phyloP scores from a whole-genome alignment of 345 rosid species.

The Brassica rapa region DNA sequence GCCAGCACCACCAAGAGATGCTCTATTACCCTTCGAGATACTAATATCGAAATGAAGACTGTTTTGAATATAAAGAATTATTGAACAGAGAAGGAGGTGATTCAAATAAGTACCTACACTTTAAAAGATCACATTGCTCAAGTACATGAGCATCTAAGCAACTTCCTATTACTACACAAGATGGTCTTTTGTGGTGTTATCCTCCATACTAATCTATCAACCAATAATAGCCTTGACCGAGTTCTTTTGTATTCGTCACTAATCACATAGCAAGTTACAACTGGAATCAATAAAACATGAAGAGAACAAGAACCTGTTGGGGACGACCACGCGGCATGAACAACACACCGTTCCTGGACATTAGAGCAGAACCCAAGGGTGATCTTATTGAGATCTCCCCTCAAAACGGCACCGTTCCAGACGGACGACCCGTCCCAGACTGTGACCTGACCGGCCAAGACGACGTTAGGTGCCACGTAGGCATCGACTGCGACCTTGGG shows the following conservation, averaged over 20 bases:
- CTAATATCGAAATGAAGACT: not conserved
- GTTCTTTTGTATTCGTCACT: not conserved
- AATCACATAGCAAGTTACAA: not conserved
- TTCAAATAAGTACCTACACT: not conserved
- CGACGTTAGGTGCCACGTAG: slow-evolving; percentile 90
- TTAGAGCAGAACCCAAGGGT: slow-evolving; percentile 92
- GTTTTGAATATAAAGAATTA: not conserved
- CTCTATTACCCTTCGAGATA: not conserved
- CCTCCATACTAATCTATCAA: not conserved
- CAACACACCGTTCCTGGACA: slow-evolving; percentile 88
- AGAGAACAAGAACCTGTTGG: slow-evolving; percentile 67
- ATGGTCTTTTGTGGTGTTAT: slow-evolving; percentile 4
- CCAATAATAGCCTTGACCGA: not conserved
- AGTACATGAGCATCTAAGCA: slow-evolving; percentile 3
- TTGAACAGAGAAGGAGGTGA: not conserved
- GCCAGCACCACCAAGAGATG: not conserved
- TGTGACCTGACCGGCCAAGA: slow-evolving; percentile 87
- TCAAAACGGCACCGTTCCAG: slow-evolving; percentile 88
- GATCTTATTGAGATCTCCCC: slow-evolving; percentile 97
- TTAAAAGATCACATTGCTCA: not conserved
- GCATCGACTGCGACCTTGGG: slow-evolving; percentile 97
- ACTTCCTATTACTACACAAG: slow-evolving; percentile 1
- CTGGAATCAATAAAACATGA: not conserved
- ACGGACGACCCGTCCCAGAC: slow-evolving; percentile 90
- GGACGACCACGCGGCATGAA: slow-evolving; percentile 98